These are phyloP conservation scores for Margaritispora aquatica DNA, from an alignment of 495 filamentous ascomycete species.

Conservation along the genomic window DNA sequence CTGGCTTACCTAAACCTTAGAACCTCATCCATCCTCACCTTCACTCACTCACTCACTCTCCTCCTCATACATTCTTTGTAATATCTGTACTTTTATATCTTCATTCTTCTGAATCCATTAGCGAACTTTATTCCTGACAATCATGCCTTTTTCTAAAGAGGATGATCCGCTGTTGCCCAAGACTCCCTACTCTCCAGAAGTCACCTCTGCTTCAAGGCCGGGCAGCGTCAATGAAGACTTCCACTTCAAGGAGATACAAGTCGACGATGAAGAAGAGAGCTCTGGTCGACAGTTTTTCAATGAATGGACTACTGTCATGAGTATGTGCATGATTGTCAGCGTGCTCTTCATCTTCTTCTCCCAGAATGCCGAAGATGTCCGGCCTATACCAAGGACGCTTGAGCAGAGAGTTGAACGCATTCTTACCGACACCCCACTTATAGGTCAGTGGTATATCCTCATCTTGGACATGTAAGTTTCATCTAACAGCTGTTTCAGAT, in stretches of 20 bases:
- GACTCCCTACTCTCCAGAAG: slow-evolving; percentile 16
- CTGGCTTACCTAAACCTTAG: no score
- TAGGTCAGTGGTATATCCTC: slow-evolving; percentile 46
- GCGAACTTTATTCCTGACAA: neutral
- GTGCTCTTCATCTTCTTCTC: slow-evolving; percentile 15
- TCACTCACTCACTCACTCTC: no score
- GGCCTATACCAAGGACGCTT: slow-evolving; percentile 34
- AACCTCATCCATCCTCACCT: no score
- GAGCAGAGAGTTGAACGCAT: slow-evolving; percentile 65
- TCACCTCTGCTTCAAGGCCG: slow-evolving; percentile 13
- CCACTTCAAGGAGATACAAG: neutral
- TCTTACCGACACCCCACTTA: slow-evolving; percentile 66
- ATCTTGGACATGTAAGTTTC: neutral
- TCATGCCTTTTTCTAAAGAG: slow-evolving; percentile 18
- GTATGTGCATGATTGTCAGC: neutral
- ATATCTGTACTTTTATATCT: no score
- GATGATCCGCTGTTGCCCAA: slow-evolving; percentile 19
- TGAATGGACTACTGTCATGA: neutral
- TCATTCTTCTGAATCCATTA: no score
- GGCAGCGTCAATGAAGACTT: slow-evolving; percentile 15
- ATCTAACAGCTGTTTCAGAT: slow-evolving; percentile 45
- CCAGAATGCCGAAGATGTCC: slow-evolving; percentile 7
- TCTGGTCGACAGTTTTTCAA: neutral
- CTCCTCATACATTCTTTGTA: no score
- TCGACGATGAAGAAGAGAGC: neutral